These are phyloP conservation scores for Cajanus cajan DNA, from an alignment of 306 rosid species.

Conservation along the genomic window DNA sequence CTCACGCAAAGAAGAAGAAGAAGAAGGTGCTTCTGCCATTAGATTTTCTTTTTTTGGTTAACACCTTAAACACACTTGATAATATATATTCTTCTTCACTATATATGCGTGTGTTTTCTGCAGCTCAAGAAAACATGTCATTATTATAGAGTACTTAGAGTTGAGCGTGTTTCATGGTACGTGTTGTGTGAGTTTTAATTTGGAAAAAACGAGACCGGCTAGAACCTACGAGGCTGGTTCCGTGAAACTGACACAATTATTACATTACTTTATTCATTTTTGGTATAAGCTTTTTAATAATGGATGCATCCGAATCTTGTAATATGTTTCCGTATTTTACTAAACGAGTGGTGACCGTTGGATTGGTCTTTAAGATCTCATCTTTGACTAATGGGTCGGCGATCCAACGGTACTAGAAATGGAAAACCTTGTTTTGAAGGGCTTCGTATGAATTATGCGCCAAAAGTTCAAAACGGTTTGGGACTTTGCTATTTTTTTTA, in stretches of 20 bases:
- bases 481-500: not conserved
- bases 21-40: conserved; percentile 15
- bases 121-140: not conserved
- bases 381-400: not conserved
- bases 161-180: conserved; percentile 40
- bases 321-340: not conserved
- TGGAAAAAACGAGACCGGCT: not conserved
- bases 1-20: not conserved
- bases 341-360: not conserved
- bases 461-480: not conserved
- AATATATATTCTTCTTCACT: not conserved
- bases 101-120: not conserved
- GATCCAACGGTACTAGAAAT: not conserved
- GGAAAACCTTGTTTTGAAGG: not conserved
- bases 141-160: not conserved
- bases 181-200: conserved; percentile 31
- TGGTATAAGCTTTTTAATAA: not conserved
- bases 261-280: not conserved
- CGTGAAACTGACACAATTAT: conserved; percentile 28
- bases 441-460: not conserved
- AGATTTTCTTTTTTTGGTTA: not conserved
- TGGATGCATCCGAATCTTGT: not conserved
- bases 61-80: not conserved
- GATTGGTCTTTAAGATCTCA: conserved; percentile 4
- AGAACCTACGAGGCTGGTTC: conserved; percentile 52